Percentiles rank a stretch among this genome's conserved stretches.
Evolutionary conservation across 2,329 filamentous ascomycete genomes (phyloP).

Genomic region (Endocalyx cinctus): DNA sequence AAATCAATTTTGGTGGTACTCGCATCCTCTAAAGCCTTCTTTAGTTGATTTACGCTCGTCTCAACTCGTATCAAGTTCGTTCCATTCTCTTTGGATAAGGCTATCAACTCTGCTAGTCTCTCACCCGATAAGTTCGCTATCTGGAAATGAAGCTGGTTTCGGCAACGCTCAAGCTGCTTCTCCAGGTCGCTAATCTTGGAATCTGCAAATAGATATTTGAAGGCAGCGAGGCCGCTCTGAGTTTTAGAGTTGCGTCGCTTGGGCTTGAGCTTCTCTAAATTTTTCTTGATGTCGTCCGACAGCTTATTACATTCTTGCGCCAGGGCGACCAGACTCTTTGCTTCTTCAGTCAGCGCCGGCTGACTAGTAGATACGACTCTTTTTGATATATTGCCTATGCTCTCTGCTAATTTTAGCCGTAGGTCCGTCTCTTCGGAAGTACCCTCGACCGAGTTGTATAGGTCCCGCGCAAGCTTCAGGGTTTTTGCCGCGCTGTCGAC

Average conservation of each 20-base stretch:
- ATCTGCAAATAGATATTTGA: neutral
- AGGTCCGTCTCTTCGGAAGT: neutral
- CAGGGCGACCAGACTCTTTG: neutral
- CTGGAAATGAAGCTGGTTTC: neutral
- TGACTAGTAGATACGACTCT: neutral
- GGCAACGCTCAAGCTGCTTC: neutral
- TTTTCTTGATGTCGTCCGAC: neutral
- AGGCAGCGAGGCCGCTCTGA: neutral
- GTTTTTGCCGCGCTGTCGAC: neutral
- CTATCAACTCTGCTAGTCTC: neutral
- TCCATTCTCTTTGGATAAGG: neutral
- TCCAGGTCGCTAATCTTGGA: neutral
- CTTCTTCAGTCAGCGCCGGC: neutral
- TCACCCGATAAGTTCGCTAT: neutral
- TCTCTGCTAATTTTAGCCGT: neutral
- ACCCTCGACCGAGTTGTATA: neutral
- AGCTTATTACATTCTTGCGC: neutral
- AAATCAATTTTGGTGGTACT: neutral
- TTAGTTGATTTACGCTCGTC: neutral
- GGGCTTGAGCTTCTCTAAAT: neutral
- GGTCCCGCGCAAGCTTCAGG: neutral
- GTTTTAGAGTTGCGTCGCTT: neutral
- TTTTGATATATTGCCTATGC: neutral
- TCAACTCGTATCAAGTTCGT: neutral
- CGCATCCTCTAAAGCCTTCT: neutral